Base-by-base conservation (phyloP, 176 grass and related monocot species). In the Urochloa ruziziensis region DNA sequence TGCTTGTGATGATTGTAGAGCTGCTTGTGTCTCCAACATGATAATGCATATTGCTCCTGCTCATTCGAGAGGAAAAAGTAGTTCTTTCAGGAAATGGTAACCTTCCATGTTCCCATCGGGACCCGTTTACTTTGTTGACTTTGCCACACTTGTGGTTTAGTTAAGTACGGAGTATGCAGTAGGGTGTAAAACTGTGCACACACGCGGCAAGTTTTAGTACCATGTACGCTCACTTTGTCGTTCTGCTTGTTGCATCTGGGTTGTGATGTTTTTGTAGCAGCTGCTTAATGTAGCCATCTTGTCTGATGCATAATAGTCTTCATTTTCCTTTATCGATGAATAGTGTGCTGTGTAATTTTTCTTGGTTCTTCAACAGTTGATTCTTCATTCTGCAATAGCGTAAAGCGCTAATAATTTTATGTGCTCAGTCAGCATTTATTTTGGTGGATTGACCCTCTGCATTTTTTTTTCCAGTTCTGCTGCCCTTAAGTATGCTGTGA, bases 81-180 rank as follows among this genome's bases (percentile, higher is more conserved):
- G n/a, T n/a, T 68, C 40, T 80, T 79, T 44, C 67, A 53, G 66
- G 42, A 32, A 59, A 80, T 24, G 43, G 66, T 6, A 75, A 51
- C 16, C 14, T 67, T 5, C 46, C 28, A 7, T 29, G n/a, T 7
- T 39, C 19, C 4, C 49, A 56, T 1, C n/a, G 25, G 18, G 21
- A n/a, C 58, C 19, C 52, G 8, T n/a, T 49, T 19, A 54, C 19
- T 56, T 81, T 54, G 4, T 54, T 54, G 33, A 9, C 51, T 63
- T 44, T 54, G 15, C 27, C 44, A 53, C 61, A 54, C 40, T 64
- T 23, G 43, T 2, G 7, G 6, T 74, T 74, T 75, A 5, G 71
- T 39, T 84, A 8, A n/a, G 37, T 10, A n/a, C n/a, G n/a, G n/a
- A n/a, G n/a, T 62, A 28, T 5, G 57, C 8, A 78, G 35, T 25